A percentile compares a stretch with the other conserved stretches of the same genome.
Evolutionary conservation across 495 filamentous ascomycete species (phyloP).

Genomic region (Lophiostoma macrostomum): DNA sequence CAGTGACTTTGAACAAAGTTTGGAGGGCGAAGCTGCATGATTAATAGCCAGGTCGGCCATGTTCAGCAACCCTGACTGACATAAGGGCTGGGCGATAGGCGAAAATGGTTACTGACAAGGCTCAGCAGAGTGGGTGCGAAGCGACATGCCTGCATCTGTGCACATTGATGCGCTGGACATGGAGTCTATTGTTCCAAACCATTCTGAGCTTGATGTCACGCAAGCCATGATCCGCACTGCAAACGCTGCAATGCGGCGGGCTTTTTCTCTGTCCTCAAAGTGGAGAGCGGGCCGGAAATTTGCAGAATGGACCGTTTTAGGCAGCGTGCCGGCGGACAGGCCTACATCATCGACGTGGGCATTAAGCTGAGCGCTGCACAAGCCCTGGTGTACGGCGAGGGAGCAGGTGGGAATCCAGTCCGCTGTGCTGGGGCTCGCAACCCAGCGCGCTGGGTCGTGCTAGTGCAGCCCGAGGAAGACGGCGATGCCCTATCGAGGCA

Average conservation of each 20-base stretch:
- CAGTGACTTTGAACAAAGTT: slow-evolving; percentile 2
- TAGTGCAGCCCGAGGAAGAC: slow-evolving; percentile 1
- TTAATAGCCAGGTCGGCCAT: slow-evolving; percentile 11
- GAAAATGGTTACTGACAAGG: slow-evolving; percentile 19
- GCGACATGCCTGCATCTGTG: slow-evolving; percentile 23
- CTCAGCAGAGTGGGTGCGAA: slow-evolving; percentile 23
- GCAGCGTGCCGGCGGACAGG: too few relatives aligned
- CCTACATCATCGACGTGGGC: slow-evolving; percentile 6
- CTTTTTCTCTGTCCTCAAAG: neutral
- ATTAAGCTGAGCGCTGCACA: slow-evolving; percentile 19
- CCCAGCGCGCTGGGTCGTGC: slow-evolving; percentile 10
- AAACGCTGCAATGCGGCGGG: neutral
- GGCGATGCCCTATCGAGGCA: neutral
- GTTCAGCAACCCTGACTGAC: slow-evolving; percentile 13
- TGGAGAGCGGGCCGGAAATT: too few relatives aligned
- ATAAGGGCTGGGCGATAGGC: slow-evolving; percentile 27
- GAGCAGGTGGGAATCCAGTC: slow-evolving; percentile 9
- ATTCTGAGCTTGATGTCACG: slow-evolving; percentile 3
- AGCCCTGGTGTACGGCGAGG: slow-evolving; percentile 5
- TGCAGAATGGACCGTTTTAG: too few relatives aligned
- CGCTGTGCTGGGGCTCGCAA: slow-evolving; percentile 9
- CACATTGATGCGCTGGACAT: slow-evolving; percentile 32
- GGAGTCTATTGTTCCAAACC: neutral
- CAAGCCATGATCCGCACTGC: neutral
- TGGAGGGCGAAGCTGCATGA: slow-evolving; percentile 25